Conservation (phyloP, 1,284 basidiomycete genomes). For the Puccinia coronata region DNA sequence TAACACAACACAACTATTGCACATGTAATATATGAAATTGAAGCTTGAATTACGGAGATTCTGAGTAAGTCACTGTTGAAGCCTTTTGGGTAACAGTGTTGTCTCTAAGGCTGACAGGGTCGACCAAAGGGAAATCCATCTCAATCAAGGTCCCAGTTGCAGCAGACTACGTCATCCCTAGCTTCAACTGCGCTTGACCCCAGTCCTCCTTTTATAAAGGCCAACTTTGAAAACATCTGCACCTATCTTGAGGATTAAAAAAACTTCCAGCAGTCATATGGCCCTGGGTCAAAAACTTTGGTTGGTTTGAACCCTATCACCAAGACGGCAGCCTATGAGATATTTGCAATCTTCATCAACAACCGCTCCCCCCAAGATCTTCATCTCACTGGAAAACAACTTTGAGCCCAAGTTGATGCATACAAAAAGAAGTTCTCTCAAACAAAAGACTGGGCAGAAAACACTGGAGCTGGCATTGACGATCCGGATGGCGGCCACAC, state of each 20-base stretch:
- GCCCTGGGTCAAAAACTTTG: not conserved
- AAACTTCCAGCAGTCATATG: not conserved
- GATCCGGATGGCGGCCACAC: not conserved
- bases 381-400: not conserved
- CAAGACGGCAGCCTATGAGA: slow-evolving; percentile 12
- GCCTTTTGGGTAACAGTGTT: too few species aligned
- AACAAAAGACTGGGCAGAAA: not conserved
- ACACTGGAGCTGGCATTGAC: slow-evolving; percentile 11
- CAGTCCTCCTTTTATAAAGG: not conserved
- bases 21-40: too few species aligned
- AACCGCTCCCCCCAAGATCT: not conserved
- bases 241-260: not conserved
- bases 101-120: too few species aligned
- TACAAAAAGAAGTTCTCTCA: slow-evolving; percentile 3
- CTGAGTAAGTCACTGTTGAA: too few species aligned
- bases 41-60: too few species aligned
- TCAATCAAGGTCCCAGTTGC: too few species aligned
- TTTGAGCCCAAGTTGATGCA: not conserved
- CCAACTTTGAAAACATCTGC: slow-evolving; percentile 12
- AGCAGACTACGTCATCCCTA: not conserved
- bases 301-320: not conserved
- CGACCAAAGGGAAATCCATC: too few species aligned
- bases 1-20: too few species aligned
- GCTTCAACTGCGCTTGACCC: not conserved
- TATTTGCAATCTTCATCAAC: slow-evolving; percentile 20